These are phyloP conservation scores for Gossypium arboreum DNA, from an alignment of 345 rosid species.

Conservation along the genomic window DNA sequence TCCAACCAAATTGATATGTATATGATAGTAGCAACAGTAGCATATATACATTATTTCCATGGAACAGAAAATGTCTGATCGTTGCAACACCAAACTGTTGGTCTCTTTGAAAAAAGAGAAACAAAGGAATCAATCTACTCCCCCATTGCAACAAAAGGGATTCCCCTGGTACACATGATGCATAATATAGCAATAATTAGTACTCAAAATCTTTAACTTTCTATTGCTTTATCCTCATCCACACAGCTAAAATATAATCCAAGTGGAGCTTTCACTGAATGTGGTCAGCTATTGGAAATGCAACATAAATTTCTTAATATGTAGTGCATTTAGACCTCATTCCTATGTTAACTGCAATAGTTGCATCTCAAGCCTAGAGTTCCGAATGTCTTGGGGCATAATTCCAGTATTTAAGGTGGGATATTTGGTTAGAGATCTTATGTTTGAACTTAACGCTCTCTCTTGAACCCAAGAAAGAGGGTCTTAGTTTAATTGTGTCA, in stretches of 20 bases:
- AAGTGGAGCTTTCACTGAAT: background rate
- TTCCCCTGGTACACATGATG: slow-evolving; percentile 41
- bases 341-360: background rate
- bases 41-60: too few relatives aligned
- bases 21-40: too few relatives aligned
- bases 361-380: background rate
- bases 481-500: background rate
- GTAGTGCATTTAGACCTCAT: background rate
- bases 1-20: too few relatives aligned
- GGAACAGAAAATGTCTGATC: too few relatives aligned
- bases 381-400: background rate
- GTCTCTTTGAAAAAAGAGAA: background rate
- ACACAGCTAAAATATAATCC: background rate
- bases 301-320: background rate
- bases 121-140: slow-evolving; percentile 33
- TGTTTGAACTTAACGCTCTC: background rate
- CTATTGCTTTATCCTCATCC: background rate
- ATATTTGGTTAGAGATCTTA: background rate
- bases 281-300: background rate
- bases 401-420: background rate
- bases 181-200: slow-evolving; percentile 13
- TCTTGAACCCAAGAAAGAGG: background rate
- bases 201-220: background rate
- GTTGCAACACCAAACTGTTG: background rate
- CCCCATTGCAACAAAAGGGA: slow-evolving; percentile 49